phyloP scores from a whole-genome alignment of 129 eudicot genomes.

The Arctium minus region DNA sequence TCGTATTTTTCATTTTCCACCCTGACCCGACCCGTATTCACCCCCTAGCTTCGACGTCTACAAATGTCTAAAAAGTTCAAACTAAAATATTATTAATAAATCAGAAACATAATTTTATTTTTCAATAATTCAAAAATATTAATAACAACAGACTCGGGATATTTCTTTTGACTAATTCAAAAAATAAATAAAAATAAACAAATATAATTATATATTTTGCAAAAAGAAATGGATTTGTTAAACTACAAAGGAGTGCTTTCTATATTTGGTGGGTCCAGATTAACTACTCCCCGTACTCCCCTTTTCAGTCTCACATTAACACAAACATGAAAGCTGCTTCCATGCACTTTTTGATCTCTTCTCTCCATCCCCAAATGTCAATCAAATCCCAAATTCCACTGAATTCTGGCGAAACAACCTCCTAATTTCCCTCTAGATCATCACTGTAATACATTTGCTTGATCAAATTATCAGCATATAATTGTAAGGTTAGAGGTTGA shows the following conservation, averaged over 20 bases:
- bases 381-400: slow-evolving; percentile 13
- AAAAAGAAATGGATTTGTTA: background rate
- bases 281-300: slow-evolving; percentile 1
- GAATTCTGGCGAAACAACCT: background rate
- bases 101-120: no score
- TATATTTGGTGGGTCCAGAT: slow-evolving; percentile 15
- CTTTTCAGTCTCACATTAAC: background rate
- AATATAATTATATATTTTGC: slow-evolving; percentile 9
- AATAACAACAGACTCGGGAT: background rate
- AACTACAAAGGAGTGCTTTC: background rate
- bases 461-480: background rate
- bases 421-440: slow-evolving; percentile 4
- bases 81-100: background rate
- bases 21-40: no score
- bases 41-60: no score
- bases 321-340: slow-evolving; percentile 5
- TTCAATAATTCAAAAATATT: background rate
- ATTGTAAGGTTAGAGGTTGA: background rate
- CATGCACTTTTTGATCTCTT: slow-evolving; percentile 8
- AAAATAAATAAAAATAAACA: background rate
- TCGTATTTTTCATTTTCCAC: no score
- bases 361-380: background rate
- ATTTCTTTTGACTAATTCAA: background rate
- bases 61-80: no score
- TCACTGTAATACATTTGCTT: background rate